Conservation (phyloP, 106 monocot genomes). For the Alisma plantagoaquatica region DNA sequence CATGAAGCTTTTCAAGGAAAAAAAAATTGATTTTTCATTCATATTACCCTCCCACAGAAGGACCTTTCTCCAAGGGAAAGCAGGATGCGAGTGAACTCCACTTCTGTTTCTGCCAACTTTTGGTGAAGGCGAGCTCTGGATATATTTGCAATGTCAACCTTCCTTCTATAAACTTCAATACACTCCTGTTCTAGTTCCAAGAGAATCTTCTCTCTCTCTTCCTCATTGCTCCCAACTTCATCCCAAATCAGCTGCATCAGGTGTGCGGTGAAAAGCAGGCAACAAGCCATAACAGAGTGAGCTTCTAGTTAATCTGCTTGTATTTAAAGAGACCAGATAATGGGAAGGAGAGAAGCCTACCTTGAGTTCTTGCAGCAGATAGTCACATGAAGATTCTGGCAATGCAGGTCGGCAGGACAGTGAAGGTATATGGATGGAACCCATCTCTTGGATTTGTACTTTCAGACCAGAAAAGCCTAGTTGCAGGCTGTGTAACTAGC, state of each 20-base stretch:
- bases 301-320: too few relatives aligned
- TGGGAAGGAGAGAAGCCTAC: conserved; percentile 6
- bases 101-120: conserved; percentile 53
- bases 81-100: conserved; percentile 58
- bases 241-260: conserved; percentile 58
- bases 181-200: conserved; percentile 63
- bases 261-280: neutral
- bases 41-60: conserved; percentile 30
- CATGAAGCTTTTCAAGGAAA: neutral
- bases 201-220: conserved; percentile 44
- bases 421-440: conserved; percentile 27
- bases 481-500: neutral
- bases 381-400: conserved; percentile 50
- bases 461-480: neutral
- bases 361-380: conserved; percentile 69
- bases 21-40: neutral
- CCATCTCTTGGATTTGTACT: conserved; percentile 9
- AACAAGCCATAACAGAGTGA: neutral
- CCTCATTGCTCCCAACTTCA: conserved; percentile 54
- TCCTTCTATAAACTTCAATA: conserved; percentile 47
- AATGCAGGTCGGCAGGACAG: conserved; percentile 5
- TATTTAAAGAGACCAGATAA: too few relatives aligned
- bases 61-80: conserved; percentile 68
- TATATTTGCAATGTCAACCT: conserved; percentile 59
- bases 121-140: conserved; percentile 40